A percentile compares a stretch with the other conserved stretches of the same genome.
These are phyloP conservation scores for Cordyceps tenuipes DNA, from an alignment of 2,329 filamentous ascomycete species.

Conservation along the genomic window DNA sequence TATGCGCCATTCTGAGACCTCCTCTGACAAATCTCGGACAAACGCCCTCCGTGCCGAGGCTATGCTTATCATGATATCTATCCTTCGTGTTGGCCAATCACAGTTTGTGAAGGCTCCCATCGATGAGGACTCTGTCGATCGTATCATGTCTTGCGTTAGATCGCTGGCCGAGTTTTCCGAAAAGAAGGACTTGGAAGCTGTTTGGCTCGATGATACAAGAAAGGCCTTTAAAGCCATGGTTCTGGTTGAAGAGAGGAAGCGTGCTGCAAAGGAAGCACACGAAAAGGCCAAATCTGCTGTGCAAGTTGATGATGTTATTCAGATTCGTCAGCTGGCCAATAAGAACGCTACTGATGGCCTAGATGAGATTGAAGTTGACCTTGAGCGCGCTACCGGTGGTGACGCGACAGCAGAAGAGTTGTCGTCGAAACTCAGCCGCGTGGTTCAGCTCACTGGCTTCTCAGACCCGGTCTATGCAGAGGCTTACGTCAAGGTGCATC, in stretches of 20 bases:
- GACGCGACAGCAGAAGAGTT: conserved; percentile 77
- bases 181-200: conserved; percentile 82
- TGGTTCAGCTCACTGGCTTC: conserved; percentile 96
- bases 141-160: conserved; percentile 95
- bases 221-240: conserved; percentile 98
- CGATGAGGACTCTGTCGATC: conserved; percentile 95
- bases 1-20: conserved; percentile 94
- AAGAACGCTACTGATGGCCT: conserved; percentile 75
- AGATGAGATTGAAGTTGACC: conserved; percentile 80
- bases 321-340: conserved; percentile 86
- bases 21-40: conserved; percentile 73
- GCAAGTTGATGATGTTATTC: conserved; percentile 90
- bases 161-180: conserved; percentile 83
- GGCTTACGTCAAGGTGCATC: conserved; percentile 96
- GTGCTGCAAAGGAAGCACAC: conserved; percentile 84
- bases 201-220: conserved; percentile 89
- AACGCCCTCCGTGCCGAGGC: conserved; percentile 93
- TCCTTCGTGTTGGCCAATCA: conserved; percentile 96
- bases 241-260: conserved; percentile 93
- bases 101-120: conserved; percentile 96
- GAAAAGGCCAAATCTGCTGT: conserved; percentile 91
- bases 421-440: conserved; percentile 86
- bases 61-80: conserved; percentile 99
- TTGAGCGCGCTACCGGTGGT: conserved; percentile 90
- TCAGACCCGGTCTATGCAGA: conserved; percentile 98